Conservation (phyloP, 768 basidiomycete species). For the Macrolepiota albuminosa region DNA sequence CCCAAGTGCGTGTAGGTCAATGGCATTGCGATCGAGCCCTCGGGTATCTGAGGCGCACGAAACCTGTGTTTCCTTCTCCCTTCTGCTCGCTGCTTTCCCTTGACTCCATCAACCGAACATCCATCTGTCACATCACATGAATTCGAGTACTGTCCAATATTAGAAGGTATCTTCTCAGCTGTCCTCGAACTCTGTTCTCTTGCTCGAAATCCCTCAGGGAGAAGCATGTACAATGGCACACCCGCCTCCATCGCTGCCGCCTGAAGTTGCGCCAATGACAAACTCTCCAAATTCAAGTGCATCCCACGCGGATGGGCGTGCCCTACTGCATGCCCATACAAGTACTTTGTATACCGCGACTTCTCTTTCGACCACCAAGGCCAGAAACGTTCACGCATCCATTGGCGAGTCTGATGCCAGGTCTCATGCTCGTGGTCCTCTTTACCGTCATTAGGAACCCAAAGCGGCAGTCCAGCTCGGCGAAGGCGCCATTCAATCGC, state of each 20-base stretch:
- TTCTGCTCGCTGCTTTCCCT: not conserved
- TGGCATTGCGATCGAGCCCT: slow-evolving; percentile 19
- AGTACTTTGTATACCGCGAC: slow-evolving; percentile 1
- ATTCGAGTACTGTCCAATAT: not conserved
- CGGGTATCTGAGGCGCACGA: slow-evolving; percentile 5
- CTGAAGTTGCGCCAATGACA: slow-evolving; percentile 51
- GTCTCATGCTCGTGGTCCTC: not conserved
- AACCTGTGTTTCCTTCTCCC: not conserved
- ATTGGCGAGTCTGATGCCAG: not conserved
- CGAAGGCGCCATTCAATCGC: slow-evolving; percentile 64
- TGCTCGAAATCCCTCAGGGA: slow-evolving; percentile 29
- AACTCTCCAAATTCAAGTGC: slow-evolving; percentile 60
- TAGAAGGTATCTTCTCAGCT: not conserved
- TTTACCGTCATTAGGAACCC: slow-evolving; percentile 38
- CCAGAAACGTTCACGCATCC: slow-evolving; percentile 6
- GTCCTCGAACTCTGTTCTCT: not conserved
- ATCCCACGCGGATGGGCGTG: slow-evolving; percentile 37
- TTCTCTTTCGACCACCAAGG: slow-evolving; percentile 1
- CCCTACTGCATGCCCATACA: slow-evolving; percentile 2
- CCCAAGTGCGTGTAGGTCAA: slow-evolving; percentile 56
- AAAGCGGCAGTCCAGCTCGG: slow-evolving; percentile 42
- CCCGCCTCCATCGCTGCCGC: slow-evolving; percentile 67
- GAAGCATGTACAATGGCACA: slow-evolving; percentile 47
- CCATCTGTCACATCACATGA: not conserved
- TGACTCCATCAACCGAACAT: not conserved